Evolutionary conservation across 345 rosid genomes (phyloP), one percentile per base, ranked within the genome.

Genomic region (Ricinus communis): DNA sequence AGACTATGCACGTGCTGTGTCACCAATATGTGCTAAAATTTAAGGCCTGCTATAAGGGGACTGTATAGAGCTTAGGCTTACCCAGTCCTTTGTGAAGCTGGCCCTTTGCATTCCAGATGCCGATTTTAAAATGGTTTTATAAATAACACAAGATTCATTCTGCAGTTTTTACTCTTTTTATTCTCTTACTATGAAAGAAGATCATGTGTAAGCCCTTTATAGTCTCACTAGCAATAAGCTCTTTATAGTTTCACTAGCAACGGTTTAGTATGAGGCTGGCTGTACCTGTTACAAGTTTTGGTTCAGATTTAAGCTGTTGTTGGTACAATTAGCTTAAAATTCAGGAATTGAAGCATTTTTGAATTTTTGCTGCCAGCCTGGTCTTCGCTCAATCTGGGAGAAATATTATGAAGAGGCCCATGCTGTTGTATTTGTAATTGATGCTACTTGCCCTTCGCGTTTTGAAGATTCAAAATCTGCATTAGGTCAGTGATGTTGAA

Each of bases 391-490:
- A 4, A 93, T 96, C 72, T 96, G 99, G 99, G 99, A 96, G 83
- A 96, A 96, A 82, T 96, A 96, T 69, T 96, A 91, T 62, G 99
- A 96, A 82, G 98, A 96, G 86, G 93, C 99, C 69, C 99, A 96
- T 68, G 98, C 99, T 30, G 77, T 93, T 75, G 77, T 96, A 70
- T 96, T 77, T 79, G 89, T 93, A 67, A 93, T 96, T 16, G 98
- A 96, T 85, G 98, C 98, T 51, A 85, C 97, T 74, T 87, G 84
- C 81, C 96, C 96, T 22, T 74, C 89, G n/a, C 94, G 97, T 58
- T 96, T 96, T 77, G 98, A 96, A 85, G 98, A 96, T 76, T 80
- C 97, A 49, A 96, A 96, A 82, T 90, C 93, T 77, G 96, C 97
- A 54, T 81, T 96, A 65, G 99, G 99, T 87, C 68, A 71, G 82